These are phyloP conservation scores for Euryodendron excelsum DNA, from an alignment of 148 eudicot species.

Conservation along the genomic window DNA sequence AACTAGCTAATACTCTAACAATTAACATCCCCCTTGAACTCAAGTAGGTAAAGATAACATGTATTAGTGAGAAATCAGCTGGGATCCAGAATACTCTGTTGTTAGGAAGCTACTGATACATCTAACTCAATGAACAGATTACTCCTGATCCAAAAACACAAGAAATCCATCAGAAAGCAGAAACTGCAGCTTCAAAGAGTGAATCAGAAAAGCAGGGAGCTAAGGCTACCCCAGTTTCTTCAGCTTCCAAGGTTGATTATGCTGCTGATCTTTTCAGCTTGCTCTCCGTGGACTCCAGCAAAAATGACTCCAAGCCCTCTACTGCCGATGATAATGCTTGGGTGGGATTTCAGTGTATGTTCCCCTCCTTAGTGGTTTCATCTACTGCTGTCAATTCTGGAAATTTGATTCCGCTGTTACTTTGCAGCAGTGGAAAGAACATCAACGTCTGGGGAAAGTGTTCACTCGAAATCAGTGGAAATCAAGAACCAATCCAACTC, in stretches of 20 bases:
- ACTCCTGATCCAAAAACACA: conserved; percentile 15
- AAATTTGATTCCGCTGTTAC: background rate
- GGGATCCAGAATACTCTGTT: background rate
- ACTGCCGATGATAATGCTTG: conserved; percentile 24
- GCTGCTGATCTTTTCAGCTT: conserved; percentile 52
- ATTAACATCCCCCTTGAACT: no score
- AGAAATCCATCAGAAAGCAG: conserved; percentile 21
- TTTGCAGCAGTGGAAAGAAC: conserved; percentile 39
- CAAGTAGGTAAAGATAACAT: background rate
- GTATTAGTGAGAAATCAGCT: background rate
- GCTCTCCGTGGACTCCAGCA: conserved; percentile 31
- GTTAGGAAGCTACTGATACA: conserved; percentile 12
- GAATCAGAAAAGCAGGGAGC: conserved; percentile 6
- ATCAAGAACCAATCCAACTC: conserved; percentile 26
- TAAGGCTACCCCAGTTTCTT: conserved; percentile 16
- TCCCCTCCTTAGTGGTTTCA: background rate
- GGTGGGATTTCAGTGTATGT: conserved; percentile 46
- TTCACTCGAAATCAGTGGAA: conserved; percentile 16
- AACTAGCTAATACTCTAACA: no score
- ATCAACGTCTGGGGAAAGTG: conserved; percentile 18
- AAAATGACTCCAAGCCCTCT: conserved; percentile 25
- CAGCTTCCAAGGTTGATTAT: conserved; percentile 40
- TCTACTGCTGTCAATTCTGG: background rate
- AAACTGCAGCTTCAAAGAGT: conserved; percentile 14
- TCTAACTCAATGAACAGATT: conserved; percentile 30